A percentile compares a stretch with the other conserved stretches of the same genome.
Evolutionary conservation across 2,329 filamentous ascomycete genomes (phyloP).

Genomic region (Trichoderma sp.): DNA sequence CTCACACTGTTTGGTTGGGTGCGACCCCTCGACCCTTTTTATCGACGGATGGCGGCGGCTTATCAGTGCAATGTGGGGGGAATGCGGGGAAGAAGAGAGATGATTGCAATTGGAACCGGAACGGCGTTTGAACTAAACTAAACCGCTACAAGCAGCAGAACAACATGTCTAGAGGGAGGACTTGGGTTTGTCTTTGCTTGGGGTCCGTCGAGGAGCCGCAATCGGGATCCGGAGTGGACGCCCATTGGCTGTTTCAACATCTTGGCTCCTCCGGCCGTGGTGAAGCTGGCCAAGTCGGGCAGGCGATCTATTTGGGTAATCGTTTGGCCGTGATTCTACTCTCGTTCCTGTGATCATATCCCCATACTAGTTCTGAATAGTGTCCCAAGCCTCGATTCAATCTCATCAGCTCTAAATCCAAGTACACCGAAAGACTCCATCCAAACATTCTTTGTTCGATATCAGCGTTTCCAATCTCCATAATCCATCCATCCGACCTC

Average conservation of each 20-base stretch:
- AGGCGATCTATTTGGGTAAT: slow-evolving; percentile 4
- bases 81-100: not conserved
- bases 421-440: not conserved
- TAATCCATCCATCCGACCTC: not conserved
- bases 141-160: not conserved
- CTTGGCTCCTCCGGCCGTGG: not conserved
- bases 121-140: not conserved
- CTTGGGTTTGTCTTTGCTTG: not conserved
- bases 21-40: slow-evolving; percentile 5
- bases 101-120: not conserved
- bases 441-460: not conserved
- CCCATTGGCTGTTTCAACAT: not conserved
- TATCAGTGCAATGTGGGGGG: slow-evolving; percentile 20
- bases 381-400: not conserved
- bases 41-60: slow-evolving; percentile 23
- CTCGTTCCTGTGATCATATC: not conserved
- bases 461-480: not conserved
- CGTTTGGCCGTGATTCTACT: not conserved
- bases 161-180: not conserved
- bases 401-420: not conserved
- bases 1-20: not conserved
- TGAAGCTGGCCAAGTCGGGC: not conserved
- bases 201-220: not conserved
- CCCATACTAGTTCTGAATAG: not conserved
- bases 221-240: not conserved